phyloP scores from a whole-genome alignment of 2,329 filamentous ascomycete genomes.

The Didymella lethalis region DNA sequence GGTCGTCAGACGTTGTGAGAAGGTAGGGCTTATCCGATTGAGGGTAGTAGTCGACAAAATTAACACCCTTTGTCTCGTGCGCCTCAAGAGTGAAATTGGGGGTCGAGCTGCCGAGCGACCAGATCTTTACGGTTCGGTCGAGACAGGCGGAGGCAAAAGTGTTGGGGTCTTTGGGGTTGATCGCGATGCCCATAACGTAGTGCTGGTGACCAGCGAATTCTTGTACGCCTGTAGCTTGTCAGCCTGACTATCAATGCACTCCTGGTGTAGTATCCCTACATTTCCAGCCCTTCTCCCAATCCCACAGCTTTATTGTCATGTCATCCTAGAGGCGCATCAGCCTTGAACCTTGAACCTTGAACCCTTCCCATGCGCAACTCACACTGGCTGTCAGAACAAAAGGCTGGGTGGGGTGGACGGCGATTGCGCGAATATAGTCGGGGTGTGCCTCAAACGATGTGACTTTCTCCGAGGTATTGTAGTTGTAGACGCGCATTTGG shows the following conservation, averaged over 20 bases:
- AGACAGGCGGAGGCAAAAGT: conserved; percentile 93
- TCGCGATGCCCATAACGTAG: conserved; percentile 95
- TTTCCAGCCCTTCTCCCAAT: conserved; percentile 99
- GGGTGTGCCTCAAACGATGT: conserved; percentile 96
- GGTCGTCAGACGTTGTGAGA: conserved; percentile 94
- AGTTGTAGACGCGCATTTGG: conserved; percentile 84
- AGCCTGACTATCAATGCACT: conserved; percentile 20
- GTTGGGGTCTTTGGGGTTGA: conserved; percentile 87
- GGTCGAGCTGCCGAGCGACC: conserved; percentile 91
- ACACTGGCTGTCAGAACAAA: conserved; percentile 91
- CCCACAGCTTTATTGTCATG: conserved; percentile 86
- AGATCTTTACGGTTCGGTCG: conserved; percentile 97
- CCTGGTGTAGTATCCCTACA: conserved; percentile 57
- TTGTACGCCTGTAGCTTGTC: conserved; percentile 66
- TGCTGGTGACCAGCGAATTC: conserved; percentile 96
- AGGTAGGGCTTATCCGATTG: conserved; percentile 80
- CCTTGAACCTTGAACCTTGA: conserved; percentile 10
- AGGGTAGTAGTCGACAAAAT: conserved; percentile 90
- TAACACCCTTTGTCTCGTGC: conserved; percentile 96
- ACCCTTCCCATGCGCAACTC: conserved; percentile 22
- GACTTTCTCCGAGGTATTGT: conserved; percentile 99
- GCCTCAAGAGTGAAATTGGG: conserved; percentile 97
- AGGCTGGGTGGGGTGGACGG: conserved; percentile 91
- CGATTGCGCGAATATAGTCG: conserved; percentile 97
- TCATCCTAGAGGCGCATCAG: conserved; percentile 46